Percentiles rank a stretch among this genome's conserved stretches.
Evolutionary conservation across 169 alveolate species (phyloP).

Genomic region (Plasmodium vivax): DNA sequence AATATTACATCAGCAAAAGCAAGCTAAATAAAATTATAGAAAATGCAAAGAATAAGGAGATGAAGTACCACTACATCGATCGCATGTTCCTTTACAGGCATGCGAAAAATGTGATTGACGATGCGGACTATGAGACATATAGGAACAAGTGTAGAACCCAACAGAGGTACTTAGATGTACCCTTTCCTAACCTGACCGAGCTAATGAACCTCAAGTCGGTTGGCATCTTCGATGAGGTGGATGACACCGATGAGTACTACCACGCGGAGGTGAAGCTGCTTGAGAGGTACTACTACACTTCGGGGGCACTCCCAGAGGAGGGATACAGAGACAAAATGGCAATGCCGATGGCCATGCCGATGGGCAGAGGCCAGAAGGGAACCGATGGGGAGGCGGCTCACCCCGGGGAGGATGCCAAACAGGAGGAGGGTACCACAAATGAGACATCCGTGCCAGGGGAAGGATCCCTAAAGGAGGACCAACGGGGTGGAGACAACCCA

Average conservation of each 20-base stretch:
- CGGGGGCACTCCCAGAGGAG: neutral
- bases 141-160: conserved; percentile 35
- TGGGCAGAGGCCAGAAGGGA: neutral
- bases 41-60: conserved; percentile 66
- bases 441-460: neutral
- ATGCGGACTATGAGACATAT: conserved; percentile 45
- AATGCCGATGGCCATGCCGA: neutral
- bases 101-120: conserved; percentile 69
- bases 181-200: conserved; percentile 49
- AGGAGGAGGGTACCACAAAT: neutral
- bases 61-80: conserved; percentile 65
- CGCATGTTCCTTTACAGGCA: conserved; percentile 61
- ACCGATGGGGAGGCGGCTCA: neutral
- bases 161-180: conserved; percentile 48
- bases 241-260: conserved; percentile 60
- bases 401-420: neutral
- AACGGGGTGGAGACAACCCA: neutral
- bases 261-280: conserved; percentile 56
- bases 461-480: neutral
- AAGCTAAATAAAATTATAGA: conserved; percentile 47
- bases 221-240: conserved; percentile 44
- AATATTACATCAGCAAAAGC: conserved; percentile 50
- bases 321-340: neutral
- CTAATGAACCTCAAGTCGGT: conserved; percentile 46
- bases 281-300: conserved; percentile 16